Conservation (phyloP, 2,329 filamentous ascomycete species). For the Trichoderma breve region DNA sequence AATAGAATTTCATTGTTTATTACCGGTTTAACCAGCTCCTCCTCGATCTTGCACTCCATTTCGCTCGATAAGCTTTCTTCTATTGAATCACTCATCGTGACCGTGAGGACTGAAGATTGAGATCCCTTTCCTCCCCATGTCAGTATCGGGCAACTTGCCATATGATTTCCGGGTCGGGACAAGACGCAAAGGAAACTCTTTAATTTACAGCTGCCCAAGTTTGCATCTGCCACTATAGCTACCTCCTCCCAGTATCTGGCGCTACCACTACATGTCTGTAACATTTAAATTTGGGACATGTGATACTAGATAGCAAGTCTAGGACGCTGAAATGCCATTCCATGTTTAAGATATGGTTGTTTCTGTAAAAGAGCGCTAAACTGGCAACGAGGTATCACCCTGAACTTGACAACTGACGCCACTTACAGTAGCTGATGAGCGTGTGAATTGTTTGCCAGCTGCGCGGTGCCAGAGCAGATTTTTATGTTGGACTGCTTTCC, state of each 20-base stretch:
- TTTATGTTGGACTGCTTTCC: background rate
- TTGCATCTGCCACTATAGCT: too few relatives aligned
- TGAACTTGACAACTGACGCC: background rate
- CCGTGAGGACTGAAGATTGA: background rate
- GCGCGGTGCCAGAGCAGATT: background rate
- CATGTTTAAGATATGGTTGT: background rate
- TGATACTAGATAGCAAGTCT: background rate
- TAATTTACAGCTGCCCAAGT: too few relatives aligned
- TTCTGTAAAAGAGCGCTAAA: too few relatives aligned
- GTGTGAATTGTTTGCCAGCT: background rate
- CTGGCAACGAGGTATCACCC: too few relatives aligned
- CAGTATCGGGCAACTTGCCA: background rate
- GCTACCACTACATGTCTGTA: too few relatives aligned
- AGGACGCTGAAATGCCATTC: accelerated
- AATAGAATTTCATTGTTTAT: background rate
- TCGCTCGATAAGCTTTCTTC: background rate
- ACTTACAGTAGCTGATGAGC: background rate
- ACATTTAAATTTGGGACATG: too few relatives aligned
- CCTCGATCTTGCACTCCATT: background rate
- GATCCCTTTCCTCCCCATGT: background rate
- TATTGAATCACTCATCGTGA: background rate
- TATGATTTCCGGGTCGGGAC: accelerated
- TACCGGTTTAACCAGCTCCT: background rate
- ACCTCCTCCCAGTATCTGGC: too few relatives aligned
- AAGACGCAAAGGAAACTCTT: too few relatives aligned